These are phyloP conservation scores for Carallia pectinifolia DNA, from an alignment of 345 rosid genomes.

Conservation along the genomic window DNA sequence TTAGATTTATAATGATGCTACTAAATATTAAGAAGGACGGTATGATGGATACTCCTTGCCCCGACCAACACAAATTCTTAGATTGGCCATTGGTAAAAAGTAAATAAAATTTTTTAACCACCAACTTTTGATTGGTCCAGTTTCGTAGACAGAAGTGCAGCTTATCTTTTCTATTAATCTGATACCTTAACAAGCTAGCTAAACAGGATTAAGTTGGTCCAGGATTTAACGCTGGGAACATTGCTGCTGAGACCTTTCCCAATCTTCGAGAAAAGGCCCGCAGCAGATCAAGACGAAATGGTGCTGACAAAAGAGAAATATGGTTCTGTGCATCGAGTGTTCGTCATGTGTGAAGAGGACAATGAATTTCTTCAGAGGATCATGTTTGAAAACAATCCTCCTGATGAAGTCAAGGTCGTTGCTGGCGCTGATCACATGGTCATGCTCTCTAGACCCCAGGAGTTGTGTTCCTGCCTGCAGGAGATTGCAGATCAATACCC, in stretches of 20 bases:
- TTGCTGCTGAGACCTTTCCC: conserved; percentile 9
- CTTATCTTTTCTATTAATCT: background rate
- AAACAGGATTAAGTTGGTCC: background rate
- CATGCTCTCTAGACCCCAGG: conserved; percentile 31
- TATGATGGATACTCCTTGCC: too few species aligned
- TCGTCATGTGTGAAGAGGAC: conserved; percentile 23
- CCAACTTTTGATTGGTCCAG: background rate
- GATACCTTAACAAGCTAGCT: background rate
- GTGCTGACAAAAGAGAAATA: conserved; percentile 17
- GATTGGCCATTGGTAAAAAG: too few species aligned
- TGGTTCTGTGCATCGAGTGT: conserved; percentile 22
- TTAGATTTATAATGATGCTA: too few species aligned
- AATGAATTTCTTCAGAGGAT: conserved; percentile 16
- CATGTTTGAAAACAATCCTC: conserved; percentile 19
- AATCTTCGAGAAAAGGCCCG: background rate
- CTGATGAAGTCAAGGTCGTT: conserved; percentile 14
- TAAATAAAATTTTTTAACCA: too few species aligned
- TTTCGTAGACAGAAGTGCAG: background rate
- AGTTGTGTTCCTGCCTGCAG: conserved; percentile 8
- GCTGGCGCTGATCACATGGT: conserved; percentile 28
- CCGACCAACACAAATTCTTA: too few species aligned
- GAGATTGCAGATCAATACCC: conserved; percentile 19
- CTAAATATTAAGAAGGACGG: too few species aligned
- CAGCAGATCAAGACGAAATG: background rate
- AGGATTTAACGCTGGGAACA: conserved; percentile 25